Conservation (phyloP, 495 filamentous ascomycete species). For the Aspergillus conjunctus region DNA sequence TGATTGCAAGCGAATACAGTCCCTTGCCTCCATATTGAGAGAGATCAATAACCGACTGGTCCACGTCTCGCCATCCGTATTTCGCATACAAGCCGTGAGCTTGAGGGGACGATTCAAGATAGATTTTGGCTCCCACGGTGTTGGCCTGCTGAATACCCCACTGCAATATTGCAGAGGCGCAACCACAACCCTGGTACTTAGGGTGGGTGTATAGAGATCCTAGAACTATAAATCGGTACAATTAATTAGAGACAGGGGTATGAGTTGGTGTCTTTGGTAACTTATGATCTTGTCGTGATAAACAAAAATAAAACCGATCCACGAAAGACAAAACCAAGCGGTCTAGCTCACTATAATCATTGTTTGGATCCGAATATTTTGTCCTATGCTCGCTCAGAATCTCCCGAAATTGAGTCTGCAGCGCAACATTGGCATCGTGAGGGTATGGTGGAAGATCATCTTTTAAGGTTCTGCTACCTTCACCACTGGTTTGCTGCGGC, state of each 20-base stretch:
- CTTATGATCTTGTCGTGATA: background rate
- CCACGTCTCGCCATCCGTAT: background rate
- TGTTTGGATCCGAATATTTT: background rate
- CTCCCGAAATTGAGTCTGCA: background rate
- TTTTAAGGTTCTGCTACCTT: background rate
- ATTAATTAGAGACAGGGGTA: background rate
- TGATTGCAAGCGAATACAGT: background rate
- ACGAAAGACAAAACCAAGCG: background rate
- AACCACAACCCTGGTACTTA: background rate
- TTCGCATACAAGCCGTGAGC: slow-evolving; percentile 3
- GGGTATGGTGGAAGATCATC: slow-evolving; percentile 3
- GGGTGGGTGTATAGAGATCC: slow-evolving; percentile 3
- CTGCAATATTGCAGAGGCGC: slow-evolving; percentile 1
- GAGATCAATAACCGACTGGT: slow-evolving; percentile 5
- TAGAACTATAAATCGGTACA: background rate
- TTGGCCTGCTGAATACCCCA: slow-evolving; percentile 1
- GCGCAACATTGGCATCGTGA: background rate
- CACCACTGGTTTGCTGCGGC: background rate
- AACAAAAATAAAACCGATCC: background rate
- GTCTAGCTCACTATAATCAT: background rate
- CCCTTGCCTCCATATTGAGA: slow-evolving; percentile 2
- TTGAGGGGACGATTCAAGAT: slow-evolving; percentile 1
- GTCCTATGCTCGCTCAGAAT: background rate
- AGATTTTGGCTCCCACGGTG: background rate
- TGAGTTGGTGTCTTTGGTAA: too few species aligned